Evolutionary conservation across 2,329 filamentous ascomycete genomes (phyloP).

Genomic region (Arthrocladium fulminans): DNA sequence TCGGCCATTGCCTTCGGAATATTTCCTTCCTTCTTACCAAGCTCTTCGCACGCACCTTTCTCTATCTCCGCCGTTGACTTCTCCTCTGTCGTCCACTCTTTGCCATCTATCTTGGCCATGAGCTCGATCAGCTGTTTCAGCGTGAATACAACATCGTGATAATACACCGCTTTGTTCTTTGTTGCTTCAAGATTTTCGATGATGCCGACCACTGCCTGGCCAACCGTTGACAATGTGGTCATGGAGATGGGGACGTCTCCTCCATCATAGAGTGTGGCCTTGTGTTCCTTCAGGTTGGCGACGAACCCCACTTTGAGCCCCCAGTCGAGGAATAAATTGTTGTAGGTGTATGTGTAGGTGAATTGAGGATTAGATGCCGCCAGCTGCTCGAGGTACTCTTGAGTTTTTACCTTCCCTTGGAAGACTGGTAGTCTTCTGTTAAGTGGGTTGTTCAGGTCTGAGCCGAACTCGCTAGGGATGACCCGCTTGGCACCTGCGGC

Average conservation of each 20-base stretch:
- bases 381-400: constrained; percentile 24
- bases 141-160: constrained; percentile 37
- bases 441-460: constrained; percentile 24
- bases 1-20: constrained; percentile 18
- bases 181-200: constrained; percentile 45
- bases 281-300: constrained; percentile 36
- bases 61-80: constrained; percentile 10
- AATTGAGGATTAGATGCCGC: constrained; percentile 18
- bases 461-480: constrained; percentile 31
- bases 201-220: constrained; percentile 41
- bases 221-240: constrained; percentile 42
- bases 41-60: constrained; percentile 20
- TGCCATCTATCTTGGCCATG: constrained; percentile 27
- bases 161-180: constrained; percentile 41
- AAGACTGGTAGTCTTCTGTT: constrained; percentile 26
- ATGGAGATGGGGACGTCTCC: constrained; percentile 42
- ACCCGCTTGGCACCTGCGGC: constrained; percentile 26
- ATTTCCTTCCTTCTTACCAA: constrained; percentile 21
- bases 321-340: constrained; percentile 29
- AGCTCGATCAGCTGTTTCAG: constrained; percentile 36
- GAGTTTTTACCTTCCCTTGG: constrained; percentile 25
- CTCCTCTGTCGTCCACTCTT: constrained; percentile 15
- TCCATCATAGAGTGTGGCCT: constrained; percentile 40
- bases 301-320: constrained; percentile 33
- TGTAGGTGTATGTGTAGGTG: constrained; percentile 28